phyloP scores from a whole-genome alignment of 1,284 basidiomycete genomes.

The Cutaneotrichosporon sp. region DNA sequence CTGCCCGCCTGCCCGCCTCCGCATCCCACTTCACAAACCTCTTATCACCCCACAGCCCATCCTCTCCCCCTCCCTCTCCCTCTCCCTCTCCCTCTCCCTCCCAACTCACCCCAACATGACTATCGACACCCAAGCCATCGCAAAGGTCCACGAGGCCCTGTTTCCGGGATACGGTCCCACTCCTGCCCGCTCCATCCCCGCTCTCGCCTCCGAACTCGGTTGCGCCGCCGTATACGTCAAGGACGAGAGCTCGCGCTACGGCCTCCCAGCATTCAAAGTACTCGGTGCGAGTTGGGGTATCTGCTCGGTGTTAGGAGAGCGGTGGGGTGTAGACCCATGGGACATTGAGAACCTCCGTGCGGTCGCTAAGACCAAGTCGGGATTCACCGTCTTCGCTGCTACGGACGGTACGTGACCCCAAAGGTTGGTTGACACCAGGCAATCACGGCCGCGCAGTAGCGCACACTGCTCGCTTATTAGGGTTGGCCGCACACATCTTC shows the following conservation, averaged over 20 bases:
- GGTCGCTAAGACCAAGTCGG: constrained; percentile 1
- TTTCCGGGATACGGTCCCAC: constrained; percentile 23
- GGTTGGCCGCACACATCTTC: constrained; percentile 18
- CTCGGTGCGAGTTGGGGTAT: constrained; percentile 26
- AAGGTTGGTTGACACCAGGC: constrained; percentile 12
- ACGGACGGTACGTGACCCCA: constrained; percentile 19
- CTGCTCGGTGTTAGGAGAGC: constrained; percentile 12
- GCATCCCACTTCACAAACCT: neutral
- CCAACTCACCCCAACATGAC: neutral
- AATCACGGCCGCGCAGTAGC: constrained; percentile 27
- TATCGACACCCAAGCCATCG: constrained; percentile 11
- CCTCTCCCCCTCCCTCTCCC: neutral
- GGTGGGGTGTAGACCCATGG: constrained; percentile 22
- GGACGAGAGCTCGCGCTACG: constrained; percentile 25
- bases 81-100: neutral
- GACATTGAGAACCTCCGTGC: constrained; percentile 15
- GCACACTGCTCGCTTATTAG: constrained; percentile 17
- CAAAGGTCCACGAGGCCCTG: constrained; percentile 20
- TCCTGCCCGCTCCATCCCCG: constrained; percentile 13
- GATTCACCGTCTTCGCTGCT: constrained; percentile 18
- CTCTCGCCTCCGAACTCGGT: constrained; percentile 20
- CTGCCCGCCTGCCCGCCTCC: neutral
- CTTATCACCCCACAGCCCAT: neutral
- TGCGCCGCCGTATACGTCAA: constrained; percentile 22
- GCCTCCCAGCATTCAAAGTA: constrained; percentile 28